phyloP scores from a whole-genome alignment of 1,139 yeast genomes.

The Suhomyces bribrorum region DNA sequence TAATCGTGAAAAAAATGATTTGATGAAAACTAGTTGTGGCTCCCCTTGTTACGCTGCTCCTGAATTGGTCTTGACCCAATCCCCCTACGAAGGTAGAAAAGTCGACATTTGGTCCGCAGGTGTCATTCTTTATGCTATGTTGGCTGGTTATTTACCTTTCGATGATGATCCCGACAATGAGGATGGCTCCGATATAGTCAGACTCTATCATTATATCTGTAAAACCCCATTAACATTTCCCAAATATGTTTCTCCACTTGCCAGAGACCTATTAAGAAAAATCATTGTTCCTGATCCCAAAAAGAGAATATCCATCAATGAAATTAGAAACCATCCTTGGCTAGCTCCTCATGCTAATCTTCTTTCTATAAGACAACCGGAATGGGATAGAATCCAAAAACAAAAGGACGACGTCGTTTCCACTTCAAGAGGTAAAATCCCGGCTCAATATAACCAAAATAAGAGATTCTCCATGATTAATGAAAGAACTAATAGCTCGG shows the following conservation, averaged over 20 bases:
- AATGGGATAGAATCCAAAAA: slow-evolving; percentile 73
- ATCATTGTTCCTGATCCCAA: slow-evolving; percentile 87
- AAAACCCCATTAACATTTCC: slow-evolving; percentile 92
- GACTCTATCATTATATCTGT: slow-evolving; percentile 88
- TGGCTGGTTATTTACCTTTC: slow-evolving; percentile 95
- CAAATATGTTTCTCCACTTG: slow-evolving; percentile 86
- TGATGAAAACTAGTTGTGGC: slow-evolving; percentile 96
- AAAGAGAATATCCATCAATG: slow-evolving; percentile 66
- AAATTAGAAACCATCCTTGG: slow-evolving; percentile 86
- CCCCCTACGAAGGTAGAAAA: slow-evolving; percentile 89
- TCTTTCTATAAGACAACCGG: slow-evolving; percentile 79
- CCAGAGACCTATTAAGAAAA: slow-evolving; percentile 85
- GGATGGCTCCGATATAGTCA: slow-evolving; percentile 91
- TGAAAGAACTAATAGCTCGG: slow-evolving; percentile 43
- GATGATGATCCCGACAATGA: slow-evolving; percentile 98
- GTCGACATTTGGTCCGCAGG: slow-evolving; percentile 98
- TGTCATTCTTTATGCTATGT: slow-evolving; percentile 91
- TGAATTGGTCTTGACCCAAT: slow-evolving; percentile 84
- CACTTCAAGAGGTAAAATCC: slow-evolving; percentile 6
- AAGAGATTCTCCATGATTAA: slow-evolving; percentile 51
- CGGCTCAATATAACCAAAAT: slow-evolving; percentile 19
- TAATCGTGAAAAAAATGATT: slow-evolving; percentile 59
- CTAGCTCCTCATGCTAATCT: slow-evolving; percentile 76
- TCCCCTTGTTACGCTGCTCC: slow-evolving; percentile 99
- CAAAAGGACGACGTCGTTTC: slow-evolving; percentile 22